phyloP scores from a whole-genome alignment of 306 rosid genomes.

The Pyrus bretschneideri region DNA sequence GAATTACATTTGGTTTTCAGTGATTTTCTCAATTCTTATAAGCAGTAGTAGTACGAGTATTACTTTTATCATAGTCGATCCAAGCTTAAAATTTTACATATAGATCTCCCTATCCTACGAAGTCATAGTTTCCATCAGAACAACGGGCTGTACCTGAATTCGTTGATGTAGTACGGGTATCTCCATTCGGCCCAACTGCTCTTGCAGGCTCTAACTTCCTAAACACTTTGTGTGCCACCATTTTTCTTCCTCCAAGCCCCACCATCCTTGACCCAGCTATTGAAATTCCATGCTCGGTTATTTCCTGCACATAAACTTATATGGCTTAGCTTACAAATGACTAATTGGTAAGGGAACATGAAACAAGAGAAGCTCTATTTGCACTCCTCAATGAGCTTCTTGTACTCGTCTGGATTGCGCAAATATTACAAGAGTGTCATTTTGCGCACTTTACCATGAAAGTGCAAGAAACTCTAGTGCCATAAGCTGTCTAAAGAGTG shows the following conservation, averaged over 20 bases:
- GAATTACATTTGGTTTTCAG: background rate
- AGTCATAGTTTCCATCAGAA: slow-evolving; percentile 29
- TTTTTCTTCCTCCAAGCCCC: slow-evolving; percentile 41
- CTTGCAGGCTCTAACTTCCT: slow-evolving; percentile 7
- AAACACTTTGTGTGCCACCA: slow-evolving; percentile 19
- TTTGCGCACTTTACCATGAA: background rate
- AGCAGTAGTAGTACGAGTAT: slow-evolving; percentile 28
- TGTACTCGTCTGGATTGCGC: background rate
- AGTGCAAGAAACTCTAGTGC: background rate
- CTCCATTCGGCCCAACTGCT: slow-evolving; percentile 2
- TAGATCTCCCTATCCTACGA: slow-evolving; percentile 35
- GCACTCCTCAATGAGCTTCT: background rate
- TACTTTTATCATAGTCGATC: slow-evolving; percentile 16
- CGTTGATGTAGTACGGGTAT: slow-evolving; percentile 44
- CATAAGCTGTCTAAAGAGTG: background rate
- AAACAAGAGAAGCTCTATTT: background rate
- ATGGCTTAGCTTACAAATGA: background rate
- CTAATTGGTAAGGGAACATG: background rate
- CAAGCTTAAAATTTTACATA: slow-evolving; percentile 35
- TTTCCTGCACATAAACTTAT: background rate
- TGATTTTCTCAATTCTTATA: slow-evolving; percentile 25
- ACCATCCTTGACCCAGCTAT: slow-evolving; percentile 28
- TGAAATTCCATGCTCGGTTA: background rate
- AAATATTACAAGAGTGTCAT: background rate
- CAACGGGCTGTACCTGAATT: slow-evolving; percentile 16